These are phyloP conservation scores for Fusarium staphyleae DNA, from an alignment of 2,329 filamentous ascomycete genomes.

Conservation along the genomic window DNA sequence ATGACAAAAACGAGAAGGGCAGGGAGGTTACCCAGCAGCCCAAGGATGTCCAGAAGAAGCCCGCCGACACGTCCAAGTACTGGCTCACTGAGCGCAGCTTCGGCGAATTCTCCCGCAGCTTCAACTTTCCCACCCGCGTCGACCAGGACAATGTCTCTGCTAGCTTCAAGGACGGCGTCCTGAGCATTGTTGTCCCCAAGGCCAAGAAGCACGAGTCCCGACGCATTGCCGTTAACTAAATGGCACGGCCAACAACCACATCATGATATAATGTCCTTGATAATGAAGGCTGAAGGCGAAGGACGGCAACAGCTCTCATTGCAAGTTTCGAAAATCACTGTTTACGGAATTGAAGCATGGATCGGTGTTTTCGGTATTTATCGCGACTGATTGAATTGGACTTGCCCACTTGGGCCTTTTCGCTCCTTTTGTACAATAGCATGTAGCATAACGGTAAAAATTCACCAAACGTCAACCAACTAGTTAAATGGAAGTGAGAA, in stretches of 20 bases:
- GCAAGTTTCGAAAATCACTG: conserved; percentile 2
- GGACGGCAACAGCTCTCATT: neutral
- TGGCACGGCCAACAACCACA: neutral
- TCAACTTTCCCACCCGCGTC: conserved; percentile 71
- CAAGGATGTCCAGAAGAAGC: conserved; percentile 44
- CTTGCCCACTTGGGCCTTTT: conserved; percentile 16
- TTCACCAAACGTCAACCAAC: neutral
- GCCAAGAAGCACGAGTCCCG: conserved; percentile 64
- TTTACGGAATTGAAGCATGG: conserved; percentile 21
- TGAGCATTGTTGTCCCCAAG: conserved; percentile 71
- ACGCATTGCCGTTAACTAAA: conserved; percentile 63
- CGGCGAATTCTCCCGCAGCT: conserved; percentile 72
- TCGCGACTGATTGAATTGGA: conserved; percentile 10
- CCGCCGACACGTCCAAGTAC: conserved; percentile 63
- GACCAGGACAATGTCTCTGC: conserved; percentile 69
- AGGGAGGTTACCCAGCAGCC: conserved; percentile 35
- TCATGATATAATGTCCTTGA: neutral
- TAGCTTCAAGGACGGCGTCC: conserved; percentile 69
- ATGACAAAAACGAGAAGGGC: conserved; percentile 30
- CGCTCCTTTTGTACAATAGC: conserved; percentile 34
- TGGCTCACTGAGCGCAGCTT: conserved; percentile 74
- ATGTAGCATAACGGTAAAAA: conserved; percentile 11
- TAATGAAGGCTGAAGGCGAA: neutral
- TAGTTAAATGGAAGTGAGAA: neutral
- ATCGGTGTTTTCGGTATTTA: conserved; percentile 30